phyloP scores from a whole-genome alignment of 306 rosid species.

The Adenanthera pavonina region DNA sequence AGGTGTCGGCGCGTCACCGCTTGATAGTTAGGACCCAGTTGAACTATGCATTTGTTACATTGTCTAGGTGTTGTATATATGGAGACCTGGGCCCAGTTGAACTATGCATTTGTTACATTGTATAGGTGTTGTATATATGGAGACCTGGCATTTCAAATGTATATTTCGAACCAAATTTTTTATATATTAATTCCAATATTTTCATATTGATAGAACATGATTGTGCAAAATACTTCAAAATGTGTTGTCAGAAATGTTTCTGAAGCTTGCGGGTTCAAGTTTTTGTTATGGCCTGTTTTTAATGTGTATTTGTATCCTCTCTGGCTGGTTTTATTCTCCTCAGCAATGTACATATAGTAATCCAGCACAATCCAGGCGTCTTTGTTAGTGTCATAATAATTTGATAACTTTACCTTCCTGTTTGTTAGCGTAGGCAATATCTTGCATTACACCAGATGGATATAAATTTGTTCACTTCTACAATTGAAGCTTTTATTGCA shows the following conservation, averaged over 20 bases:
- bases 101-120: too few species aligned
- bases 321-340: neutral
- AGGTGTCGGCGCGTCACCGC: slow-evolving; percentile 61
- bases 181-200: neutral
- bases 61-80: slow-evolving; percentile 20
- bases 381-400: too few species aligned
- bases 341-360: neutral
- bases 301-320: neutral
- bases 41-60: slow-evolving; percentile 9
- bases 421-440: neutral
- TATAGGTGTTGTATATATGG: too few species aligned
- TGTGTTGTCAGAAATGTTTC: neutral
- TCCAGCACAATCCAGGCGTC: neutral
- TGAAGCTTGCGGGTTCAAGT: neutral
- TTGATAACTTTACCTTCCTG: neutral
- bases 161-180: slow-evolving; percentile 16
- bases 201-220: neutral
- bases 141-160: slow-evolving; percentile 20
- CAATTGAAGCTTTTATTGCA: neutral
- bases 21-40: slow-evolving; percentile 33
- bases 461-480: neutral
- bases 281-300: neutral
- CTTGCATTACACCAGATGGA: neutral
- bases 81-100: too few species aligned
- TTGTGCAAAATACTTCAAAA: neutral